phyloP scores from a whole-genome alignment of 768 basidiomycete genomes.

The Phanerochaete sordida region DNA sequence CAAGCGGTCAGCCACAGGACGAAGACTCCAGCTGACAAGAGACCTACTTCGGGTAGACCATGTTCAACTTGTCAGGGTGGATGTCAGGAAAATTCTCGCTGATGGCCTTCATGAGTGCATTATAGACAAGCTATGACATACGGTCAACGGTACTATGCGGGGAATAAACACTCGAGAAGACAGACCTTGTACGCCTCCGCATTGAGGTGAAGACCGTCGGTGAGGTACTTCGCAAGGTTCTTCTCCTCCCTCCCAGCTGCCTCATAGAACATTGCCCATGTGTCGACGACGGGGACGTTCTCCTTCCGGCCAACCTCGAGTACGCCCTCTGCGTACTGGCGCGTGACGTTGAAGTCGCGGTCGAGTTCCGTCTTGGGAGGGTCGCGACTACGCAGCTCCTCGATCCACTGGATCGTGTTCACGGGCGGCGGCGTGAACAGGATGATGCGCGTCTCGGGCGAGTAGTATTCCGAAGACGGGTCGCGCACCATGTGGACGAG shows the following conservation, averaged over 20 bases:
- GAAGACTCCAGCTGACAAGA: neutral
- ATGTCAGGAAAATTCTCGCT: conserved; percentile 60
- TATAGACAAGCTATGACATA: conserved; percentile 44
- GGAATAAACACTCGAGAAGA: neutral
- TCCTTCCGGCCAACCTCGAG: conserved; percentile 53
- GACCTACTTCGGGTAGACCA: conserved; percentile 32
- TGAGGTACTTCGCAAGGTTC: conserved; percentile 47
- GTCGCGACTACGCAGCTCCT: conserved; percentile 40
- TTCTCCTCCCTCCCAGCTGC: conserved; percentile 59
- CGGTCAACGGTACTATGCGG: too few relatives aligned
- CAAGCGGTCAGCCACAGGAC: neutral
- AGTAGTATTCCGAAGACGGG: conserved; percentile 62
- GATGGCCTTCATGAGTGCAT: conserved; percentile 59
- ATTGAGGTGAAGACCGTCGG: conserved; percentile 81
- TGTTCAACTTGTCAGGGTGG: conserved; percentile 56
- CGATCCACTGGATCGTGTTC: conserved; percentile 56
- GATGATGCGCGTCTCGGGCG: conserved; percentile 69
- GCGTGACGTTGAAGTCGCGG: conserved; percentile 61
- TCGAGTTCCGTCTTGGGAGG: conserved; percentile 47
- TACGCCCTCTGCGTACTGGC: conserved; percentile 68
- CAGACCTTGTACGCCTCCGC: conserved; percentile 69
- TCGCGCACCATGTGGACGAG: conserved; percentile 63
- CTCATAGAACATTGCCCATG: conserved; percentile 70
- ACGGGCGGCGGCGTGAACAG: conserved; percentile 86
- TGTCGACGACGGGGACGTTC: conserved; percentile 62